Conservation (phyloP, 768 basidiomycete species). For the Phylloporus rhodoxanthus region DNA sequence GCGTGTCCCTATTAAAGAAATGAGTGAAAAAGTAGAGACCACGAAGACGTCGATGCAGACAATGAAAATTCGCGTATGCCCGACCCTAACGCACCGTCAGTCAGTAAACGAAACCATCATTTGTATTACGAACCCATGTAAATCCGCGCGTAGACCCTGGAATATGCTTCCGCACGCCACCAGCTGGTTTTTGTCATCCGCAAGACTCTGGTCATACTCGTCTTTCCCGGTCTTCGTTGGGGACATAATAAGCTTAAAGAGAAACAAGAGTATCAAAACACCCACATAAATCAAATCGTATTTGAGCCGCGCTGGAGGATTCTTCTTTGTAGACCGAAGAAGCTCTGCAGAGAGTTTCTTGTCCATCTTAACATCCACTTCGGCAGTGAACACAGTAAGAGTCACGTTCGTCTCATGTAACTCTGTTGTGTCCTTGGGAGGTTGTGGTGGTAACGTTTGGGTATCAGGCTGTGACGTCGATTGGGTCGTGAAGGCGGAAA, state of each 20-base stretch:
- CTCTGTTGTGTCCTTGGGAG: slow-evolving; percentile 21
- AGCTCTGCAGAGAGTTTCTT: slow-evolving; percentile 68
- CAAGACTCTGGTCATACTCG: slow-evolving; percentile 67
- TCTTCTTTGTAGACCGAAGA: slow-evolving; percentile 91
- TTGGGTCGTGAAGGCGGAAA: slow-evolving; percentile 23
- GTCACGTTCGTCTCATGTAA: slow-evolving; percentile 23
- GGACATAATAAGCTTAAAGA: slow-evolving; percentile 15
- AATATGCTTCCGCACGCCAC: slow-evolving; percentile 74
- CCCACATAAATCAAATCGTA: slow-evolving; percentile 74
- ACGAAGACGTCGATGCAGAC: slow-evolving; percentile 36
- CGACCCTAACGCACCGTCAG: slow-evolving; percentile 39
- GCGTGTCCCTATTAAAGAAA: slow-evolving; percentile 64
- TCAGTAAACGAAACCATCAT: not conserved
- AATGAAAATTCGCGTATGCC: slow-evolving; percentile 78
- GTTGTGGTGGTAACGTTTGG: slow-evolving; percentile 6
- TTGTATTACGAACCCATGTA: slow-evolving; percentile 59
- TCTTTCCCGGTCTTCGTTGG: slow-evolving; percentile 65
- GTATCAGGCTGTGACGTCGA: slow-evolving; percentile 10
- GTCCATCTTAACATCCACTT: slow-evolving; percentile 55
- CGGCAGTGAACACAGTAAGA: slow-evolving; percentile 32
- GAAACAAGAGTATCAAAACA: not conserved
- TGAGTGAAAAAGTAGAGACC: slow-evolving; percentile 1
- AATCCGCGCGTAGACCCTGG: slow-evolving; percentile 78
- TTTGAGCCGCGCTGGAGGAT: slow-evolving; percentile 68
- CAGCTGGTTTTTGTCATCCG: slow-evolving; percentile 57